Evolutionary conservation across 2,329 filamentous ascomycete genomes (phyloP).

Genomic region (Monascus ruber): DNA sequence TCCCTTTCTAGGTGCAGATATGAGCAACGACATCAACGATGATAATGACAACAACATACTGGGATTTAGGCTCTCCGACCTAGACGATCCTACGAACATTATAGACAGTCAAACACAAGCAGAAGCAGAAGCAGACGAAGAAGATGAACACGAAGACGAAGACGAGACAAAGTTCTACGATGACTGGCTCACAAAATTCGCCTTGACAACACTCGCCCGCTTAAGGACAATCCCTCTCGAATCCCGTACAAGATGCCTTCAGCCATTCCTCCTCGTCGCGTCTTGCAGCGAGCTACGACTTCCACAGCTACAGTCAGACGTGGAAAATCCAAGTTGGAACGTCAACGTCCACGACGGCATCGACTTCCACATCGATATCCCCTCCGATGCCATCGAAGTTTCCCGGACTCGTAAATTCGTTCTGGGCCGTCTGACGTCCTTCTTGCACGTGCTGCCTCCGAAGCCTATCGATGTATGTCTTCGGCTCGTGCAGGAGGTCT

Average conservation of each 20-base stretch:
- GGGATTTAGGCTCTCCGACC: no score
- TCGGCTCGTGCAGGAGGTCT: conserved; percentile 42
- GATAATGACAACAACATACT: no score
- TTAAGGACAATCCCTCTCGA: conserved; percentile 40
- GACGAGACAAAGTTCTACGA: conserved; percentile 10
- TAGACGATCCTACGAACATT: no score
- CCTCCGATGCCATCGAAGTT: conserved; percentile 35
- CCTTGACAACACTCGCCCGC: conserved; percentile 39
- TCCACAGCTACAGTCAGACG: conserved; percentile 11
- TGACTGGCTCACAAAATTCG: conserved; percentile 40
- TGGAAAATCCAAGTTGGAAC: background rate
- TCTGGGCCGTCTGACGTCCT: conserved; percentile 37
- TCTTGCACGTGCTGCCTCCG: conserved; percentile 37
- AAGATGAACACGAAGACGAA: background rate
- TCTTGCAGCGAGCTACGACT: conserved; percentile 41
- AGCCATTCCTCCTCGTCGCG: conserved; percentile 42
- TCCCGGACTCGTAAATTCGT: conserved; percentile 38
- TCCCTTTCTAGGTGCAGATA: no score
- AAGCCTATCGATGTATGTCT: conserved; percentile 42
- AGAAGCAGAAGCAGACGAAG: no score
- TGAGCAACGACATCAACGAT: no score
- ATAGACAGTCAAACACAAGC: no score
- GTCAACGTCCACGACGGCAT: no score
- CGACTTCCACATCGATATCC: conserved; percentile 7
- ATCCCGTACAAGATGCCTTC: conserved; percentile 43